phyloP scores from a whole-genome alignment of 2,329 filamentous ascomycete genomes.

The Sphaerulina populicola region DNA sequence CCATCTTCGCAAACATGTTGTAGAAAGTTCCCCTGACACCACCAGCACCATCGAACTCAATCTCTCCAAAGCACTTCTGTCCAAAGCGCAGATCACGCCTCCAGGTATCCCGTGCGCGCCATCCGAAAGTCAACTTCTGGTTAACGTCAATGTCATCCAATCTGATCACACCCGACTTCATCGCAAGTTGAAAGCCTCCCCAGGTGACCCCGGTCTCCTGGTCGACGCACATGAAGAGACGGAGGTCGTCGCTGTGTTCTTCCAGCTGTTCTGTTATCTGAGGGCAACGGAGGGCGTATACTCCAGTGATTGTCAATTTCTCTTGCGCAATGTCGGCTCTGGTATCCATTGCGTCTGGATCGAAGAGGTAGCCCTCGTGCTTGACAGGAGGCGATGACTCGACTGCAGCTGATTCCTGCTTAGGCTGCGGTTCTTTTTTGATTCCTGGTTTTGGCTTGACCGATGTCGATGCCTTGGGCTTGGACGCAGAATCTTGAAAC shows the following conservation, averaged over 20 bases:
- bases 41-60: slow-evolving; percentile 24
- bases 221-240: slow-evolving; percentile 36
- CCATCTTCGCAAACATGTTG: slow-evolving; percentile 29
- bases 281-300: slow-evolving; percentile 36
- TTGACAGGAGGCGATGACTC: slow-evolving; percentile 11
- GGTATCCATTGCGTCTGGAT: slow-evolving; percentile 20
- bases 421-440: slow-evolving; percentile 14
- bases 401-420: slow-evolving; percentile 11
- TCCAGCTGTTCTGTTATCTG: slow-evolving; percentile 18
- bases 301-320: slow-evolving; percentile 37
- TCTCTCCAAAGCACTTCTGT: slow-evolving; percentile 30
- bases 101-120: slow-evolving; percentile 30
- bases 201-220: slow-evolving; percentile 36
- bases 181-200: slow-evolving; percentile 41
- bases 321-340: slow-evolving; percentile 10
- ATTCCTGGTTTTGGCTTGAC: slow-evolving; percentile 4
- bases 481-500: slow-evolving; percentile 4
- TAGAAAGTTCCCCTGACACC: slow-evolving; percentile 23
- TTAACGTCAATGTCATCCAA: slow-evolving; percentile 29
- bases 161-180: slow-evolving; percentile 39
- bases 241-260: slow-evolving; percentile 24
- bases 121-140: slow-evolving; percentile 21
- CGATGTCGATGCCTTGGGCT: neutral
- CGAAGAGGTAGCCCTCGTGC: slow-evolving; percentile 13
- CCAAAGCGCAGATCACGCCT: slow-evolving; percentile 28